phyloP scores from a whole-genome alignment of 148 eudicot species.

The Vaccinium darrowii region DNA sequence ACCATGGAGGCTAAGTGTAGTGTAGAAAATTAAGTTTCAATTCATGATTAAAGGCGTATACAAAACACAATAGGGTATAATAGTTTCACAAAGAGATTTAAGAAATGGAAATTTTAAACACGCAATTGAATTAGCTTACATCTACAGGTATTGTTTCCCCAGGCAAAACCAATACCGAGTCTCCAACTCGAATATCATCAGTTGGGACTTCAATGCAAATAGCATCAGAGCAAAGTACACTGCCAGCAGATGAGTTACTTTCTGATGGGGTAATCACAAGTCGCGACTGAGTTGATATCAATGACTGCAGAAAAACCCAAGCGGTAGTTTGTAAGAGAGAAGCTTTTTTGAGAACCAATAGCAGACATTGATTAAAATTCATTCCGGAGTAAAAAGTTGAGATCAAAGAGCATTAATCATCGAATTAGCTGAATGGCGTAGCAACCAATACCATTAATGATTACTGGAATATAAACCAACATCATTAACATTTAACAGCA shows the following conservation, averaged over 20 bases:
- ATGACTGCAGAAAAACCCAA: conserved; percentile 54
- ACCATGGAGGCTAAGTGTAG: background rate
- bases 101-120: conserved; percentile 3
- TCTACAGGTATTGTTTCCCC: conserved; percentile 96
- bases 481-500: background rate
- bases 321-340: conserved; percentile 20
- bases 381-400: background rate
- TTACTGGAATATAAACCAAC: background rate
- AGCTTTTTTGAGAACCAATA: background rate
- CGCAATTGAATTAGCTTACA: conserved; percentile 45
- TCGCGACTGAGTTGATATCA: conserved; percentile 81
- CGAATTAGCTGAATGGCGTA: background rate
- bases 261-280: conserved; percentile 80
- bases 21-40: background rate
- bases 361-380: background rate
- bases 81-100: background rate
- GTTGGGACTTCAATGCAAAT: conserved; percentile 85
- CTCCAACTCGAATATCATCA: conserved; percentile 85
- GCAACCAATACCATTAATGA: background rate
- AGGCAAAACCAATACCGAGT: conserved; percentile 81
- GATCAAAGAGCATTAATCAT: background rate
- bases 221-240: conserved; percentile 73
- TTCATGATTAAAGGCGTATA: background rate
- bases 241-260: conserved; percentile 42
- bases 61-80: background rate